Percentiles rank a stretch among this genome's conserved stretches.
Conservation (phyloP, 2,329 filamentous ascomycete species). For the Pestalotiopsis sp. region DNA sequence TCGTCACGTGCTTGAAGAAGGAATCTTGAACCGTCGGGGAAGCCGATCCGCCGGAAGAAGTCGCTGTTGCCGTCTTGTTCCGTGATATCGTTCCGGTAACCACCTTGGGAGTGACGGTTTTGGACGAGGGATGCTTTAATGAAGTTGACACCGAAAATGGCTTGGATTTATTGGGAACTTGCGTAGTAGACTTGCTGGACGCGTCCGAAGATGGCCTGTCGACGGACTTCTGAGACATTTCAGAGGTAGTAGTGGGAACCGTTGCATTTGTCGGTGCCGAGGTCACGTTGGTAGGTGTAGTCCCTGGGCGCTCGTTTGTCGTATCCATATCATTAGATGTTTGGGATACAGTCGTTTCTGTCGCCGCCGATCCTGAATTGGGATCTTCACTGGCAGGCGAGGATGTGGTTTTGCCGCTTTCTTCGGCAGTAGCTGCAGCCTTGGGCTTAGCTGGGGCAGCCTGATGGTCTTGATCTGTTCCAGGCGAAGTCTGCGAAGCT, state of each 20-base stretch:
- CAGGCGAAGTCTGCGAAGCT: slow-evolving; percentile 13
- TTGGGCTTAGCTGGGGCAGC: slow-evolving; percentile 17
- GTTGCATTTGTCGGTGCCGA: slow-evolving; percentile 1
- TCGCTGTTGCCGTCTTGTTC: slow-evolving; percentile 40
- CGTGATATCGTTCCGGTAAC: slow-evolving; percentile 28
- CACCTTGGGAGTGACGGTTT: slow-evolving; percentile 19
- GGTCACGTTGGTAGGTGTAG: slow-evolving; percentile 18
- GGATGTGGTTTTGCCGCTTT: slow-evolving; percentile 13
- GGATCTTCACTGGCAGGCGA: slow-evolving; percentile 17
- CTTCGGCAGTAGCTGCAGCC: slow-evolving; percentile 18
- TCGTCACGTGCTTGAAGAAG: slow-evolving; percentile 96
- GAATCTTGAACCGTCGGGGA: slow-evolving; percentile 91
- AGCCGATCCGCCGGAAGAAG: slow-evolving; percentile 48
- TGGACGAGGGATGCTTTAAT: slow-evolving; percentile 30
- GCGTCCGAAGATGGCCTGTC: slow-evolving; percentile 11
- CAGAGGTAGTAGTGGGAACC: not conserved
- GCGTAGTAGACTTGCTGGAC: slow-evolving; percentile 15
- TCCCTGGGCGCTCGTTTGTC: slow-evolving; percentile 14
- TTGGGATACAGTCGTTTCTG: slow-evolving; percentile 14
- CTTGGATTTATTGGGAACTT: slow-evolving; percentile 23
- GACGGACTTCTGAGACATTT: not conserved
- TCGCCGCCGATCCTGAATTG: slow-evolving; percentile 16
- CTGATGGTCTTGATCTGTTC: slow-evolving; percentile 12
- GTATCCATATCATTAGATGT: slow-evolving; percentile 14
- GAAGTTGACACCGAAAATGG: slow-evolving; percentile 27